Conservation (phyloP, 805 yeast genomes). For the Candida jianshihensis region DNA sequence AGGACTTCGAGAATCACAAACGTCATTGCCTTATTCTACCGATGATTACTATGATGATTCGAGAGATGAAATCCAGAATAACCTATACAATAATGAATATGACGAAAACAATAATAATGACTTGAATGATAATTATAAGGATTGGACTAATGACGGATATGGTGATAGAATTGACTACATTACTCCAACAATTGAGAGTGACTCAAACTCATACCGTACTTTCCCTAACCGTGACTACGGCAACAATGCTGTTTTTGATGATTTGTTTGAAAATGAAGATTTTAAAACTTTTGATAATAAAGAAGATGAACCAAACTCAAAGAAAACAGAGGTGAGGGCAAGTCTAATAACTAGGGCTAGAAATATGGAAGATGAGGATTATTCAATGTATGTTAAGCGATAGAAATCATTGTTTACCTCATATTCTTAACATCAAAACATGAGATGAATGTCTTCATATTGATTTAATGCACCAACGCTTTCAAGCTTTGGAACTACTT, state of each 20-base stretch:
- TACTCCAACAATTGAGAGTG: no score
- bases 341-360: conserved; percentile 15
- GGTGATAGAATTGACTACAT: no score
- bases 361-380: conserved; percentile 21
- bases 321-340: conserved; percentile 11
- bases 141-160: no score
- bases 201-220: no score
- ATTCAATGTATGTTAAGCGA: no score
- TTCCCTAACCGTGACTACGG: no score
- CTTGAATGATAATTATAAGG: no score
- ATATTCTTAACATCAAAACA: not conserved
- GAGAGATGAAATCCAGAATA: not conserved
- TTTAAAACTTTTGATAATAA: not conserved
- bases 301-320: not conserved
- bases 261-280: no score
- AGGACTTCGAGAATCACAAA: not conserved
- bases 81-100: not conserved
- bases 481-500: no score
- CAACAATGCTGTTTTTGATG: no score
- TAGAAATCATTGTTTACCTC: not conserved
- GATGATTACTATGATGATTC: not conserved
- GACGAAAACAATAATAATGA: not conserved
- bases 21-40: not conserved
- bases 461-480: no score
- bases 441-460: not conserved